Base-by-base conservation (phyloP, 108 stramenopile genomes). In the Pseudonitzschia multiseries region DNA sequence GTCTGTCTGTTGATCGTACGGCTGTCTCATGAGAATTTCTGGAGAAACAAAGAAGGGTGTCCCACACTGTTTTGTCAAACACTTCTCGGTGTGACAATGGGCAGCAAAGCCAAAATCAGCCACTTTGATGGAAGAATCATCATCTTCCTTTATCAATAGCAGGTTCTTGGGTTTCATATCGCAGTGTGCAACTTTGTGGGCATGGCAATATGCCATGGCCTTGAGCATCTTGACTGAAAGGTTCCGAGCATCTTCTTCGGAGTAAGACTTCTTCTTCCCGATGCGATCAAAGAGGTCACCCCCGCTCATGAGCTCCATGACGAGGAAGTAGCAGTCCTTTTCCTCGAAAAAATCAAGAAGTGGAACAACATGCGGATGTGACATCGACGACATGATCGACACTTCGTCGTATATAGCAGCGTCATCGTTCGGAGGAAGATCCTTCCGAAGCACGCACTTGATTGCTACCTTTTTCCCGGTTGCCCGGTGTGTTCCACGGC, bases 31-130 rank as follows among this genome's bases (percentile, higher is more conserved):
- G 0, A 99, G 79, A 68, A 99, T 96, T 75, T 99, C 98, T 0
- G 97, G 98, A 10, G 98, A 93, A n/a, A 99, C 95, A 74, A 97
- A 97, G 63, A 94, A 96, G 5, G 96, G 96, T 28, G 96, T 96
- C 12, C 96, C 96, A 52, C 94, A 97, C 56, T 93, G 93, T 42
- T 86, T 93, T 17, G 85, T 84, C 56, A 94, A 73, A 46, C 85
- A 83, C 40, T 84, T 83, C 57, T 87, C 82, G 27, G 80, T 84
- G 44, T 89, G 84, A 21, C 92, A 90, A 27, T 89, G 74, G 26
- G 91, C 90, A 0, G 96, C 94, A 75, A 97, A 95, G 1, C 96
- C 96, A 73, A 97, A 97, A 80, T 97, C 96, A 18, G 93, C 91
- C 65, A 97, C 50, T 48, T 93, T 92, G 65, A 97, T 90, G 62